Conservation (phyloP, 2,329 filamentous ascomycete genomes). For the Emmonsiellopsis sp. region DNA sequence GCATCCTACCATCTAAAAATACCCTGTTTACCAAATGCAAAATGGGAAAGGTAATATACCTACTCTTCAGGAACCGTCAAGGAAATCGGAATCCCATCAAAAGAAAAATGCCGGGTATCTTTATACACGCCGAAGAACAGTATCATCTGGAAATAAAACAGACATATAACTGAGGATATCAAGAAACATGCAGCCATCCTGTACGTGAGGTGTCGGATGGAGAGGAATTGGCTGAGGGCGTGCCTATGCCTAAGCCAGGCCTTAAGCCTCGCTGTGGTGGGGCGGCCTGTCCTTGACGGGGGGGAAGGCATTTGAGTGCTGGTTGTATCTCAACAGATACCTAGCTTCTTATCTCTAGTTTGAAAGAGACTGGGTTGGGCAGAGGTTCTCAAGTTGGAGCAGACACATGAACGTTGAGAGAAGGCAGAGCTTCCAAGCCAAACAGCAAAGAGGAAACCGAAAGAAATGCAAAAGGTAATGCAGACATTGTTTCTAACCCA, state of each 20-base stretch:
- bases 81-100: not conserved
- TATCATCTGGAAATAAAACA: constrained; percentile 28
- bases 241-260: not conserved
- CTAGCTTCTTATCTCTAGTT: no score
- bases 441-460: no score
- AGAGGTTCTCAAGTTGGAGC: no score
- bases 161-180: constrained; percentile 30
- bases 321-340: no score
- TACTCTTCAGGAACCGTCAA: constrained; percentile 14
- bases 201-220: constrained; percentile 27
- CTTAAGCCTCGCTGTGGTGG: not conserved
- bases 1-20: no score
- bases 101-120: not conserved
- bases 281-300: not conserved
- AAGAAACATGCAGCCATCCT: constrained; percentile 32
- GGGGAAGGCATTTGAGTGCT: not conserved
- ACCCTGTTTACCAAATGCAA: not conserved
- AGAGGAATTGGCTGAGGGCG: not conserved
- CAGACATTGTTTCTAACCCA: no score
- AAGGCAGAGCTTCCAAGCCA: no score
- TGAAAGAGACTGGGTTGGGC: no score
- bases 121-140: not conserved
- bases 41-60: constrained; percentile 6
- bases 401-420: no score
- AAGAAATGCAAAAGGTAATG: no score